Base-by-base conservation (phyloP, 164 flowering plant species). In the Annona cherimola region DNA sequence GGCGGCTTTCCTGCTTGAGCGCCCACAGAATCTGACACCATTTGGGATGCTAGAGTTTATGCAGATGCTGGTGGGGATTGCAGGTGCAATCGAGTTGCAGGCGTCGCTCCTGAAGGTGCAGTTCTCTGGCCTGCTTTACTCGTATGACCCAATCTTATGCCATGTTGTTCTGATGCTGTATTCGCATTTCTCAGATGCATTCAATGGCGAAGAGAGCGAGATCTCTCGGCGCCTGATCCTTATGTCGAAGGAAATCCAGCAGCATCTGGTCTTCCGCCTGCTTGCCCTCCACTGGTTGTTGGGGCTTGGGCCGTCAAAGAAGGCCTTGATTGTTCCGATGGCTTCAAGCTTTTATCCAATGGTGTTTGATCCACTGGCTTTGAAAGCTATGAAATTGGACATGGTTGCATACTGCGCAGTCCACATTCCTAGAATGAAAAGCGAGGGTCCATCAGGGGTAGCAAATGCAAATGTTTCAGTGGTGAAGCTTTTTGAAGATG, bases 31-130 rank as follows among this genome's bases (percentile, higher is more conserved):
- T 70, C 77, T 93, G 61, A 95, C 96, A 1, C 90, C 98, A 0
- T 84, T 84, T 69, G 98, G 84, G 44, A 80, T 89, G 88, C 66
- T 90, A 84, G 99, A 93, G 76, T 91, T 91, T 69, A 73, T 91
- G 87, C 71, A 77, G 5, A 79, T 86, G 85, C 74, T 92, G 26
- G 75, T 87, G 79, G 89, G 87, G 0, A 66, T 95, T 39, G 92
- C 91, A 0, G 73, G 61, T 71, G 87, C 80, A 16, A 70, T 95
- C 73, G 97, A 90, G 55, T 78, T 95, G 83, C 99, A 95, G 85
- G 79, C 86, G 1, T 91, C 99, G 0, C 78, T 95, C 79, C 82
- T 95, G 91, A 95, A 89, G 86, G 96, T 95, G 78, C 98, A 95
- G 74, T 93, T 95, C 73, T 88, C 88, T 63, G 94, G 98, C 76